Conservation (phyloP, 768 basidiomycete species). For the Termitomyces sp. region DNA sequence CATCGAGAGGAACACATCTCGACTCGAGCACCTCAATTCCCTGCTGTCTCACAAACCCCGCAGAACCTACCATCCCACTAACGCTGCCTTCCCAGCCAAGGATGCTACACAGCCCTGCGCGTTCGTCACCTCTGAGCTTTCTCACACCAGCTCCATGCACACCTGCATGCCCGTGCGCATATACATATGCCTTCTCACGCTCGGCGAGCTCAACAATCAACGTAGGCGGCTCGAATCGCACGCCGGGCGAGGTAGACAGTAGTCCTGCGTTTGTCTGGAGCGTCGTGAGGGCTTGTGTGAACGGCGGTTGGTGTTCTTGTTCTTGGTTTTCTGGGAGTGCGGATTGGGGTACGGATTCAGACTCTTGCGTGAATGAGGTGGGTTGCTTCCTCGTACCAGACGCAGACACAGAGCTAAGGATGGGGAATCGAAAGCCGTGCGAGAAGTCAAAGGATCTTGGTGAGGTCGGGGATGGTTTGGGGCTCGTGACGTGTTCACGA, state of each 20-base stretch:
- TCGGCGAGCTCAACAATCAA: conserved; percentile 45
- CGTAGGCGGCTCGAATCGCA: conserved; percentile 39
- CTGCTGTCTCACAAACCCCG: conserved; percentile 14
- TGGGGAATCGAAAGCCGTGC: too few relatives aligned
- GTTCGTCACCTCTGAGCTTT: conserved; percentile 22
- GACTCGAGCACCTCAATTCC: conserved; percentile 14
- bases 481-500: background rate
- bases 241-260: conserved; percentile 50
- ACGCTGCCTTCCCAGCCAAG: conserved; percentile 56
- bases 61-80: conserved; percentile 40
- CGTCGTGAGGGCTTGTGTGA: conserved; percentile 30
- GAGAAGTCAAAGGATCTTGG: too few relatives aligned
- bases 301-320: conserved; percentile 22
- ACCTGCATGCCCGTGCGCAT: too few relatives aligned
- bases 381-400: background rate
- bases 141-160: conserved; percentile 9
- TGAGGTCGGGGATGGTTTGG: too few relatives aligned
- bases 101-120: conserved; percentile 23
- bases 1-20: background rate
- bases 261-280: conserved; percentile 33
- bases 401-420: too few relatives aligned
- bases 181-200: conserved; percentile 29
- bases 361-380: background rate
- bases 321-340: too few relatives aligned
- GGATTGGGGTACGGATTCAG: background rate